These are phyloP conservation scores for Cystobasidiaceae sp. DNA, from an alignment of 1,284 basidiomycete species.

Conservation along the genomic window DNA sequence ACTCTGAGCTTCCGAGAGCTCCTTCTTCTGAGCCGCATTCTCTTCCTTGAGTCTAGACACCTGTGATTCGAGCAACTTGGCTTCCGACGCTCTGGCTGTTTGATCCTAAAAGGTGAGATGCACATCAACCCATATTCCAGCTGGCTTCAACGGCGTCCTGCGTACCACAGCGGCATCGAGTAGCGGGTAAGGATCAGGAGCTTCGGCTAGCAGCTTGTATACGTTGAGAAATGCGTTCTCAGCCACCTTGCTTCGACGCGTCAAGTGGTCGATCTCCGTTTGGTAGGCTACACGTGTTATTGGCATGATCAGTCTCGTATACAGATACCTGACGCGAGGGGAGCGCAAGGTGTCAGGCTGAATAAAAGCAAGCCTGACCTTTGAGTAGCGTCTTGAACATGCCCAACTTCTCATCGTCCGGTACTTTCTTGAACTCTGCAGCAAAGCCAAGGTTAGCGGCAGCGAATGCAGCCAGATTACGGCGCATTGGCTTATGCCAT, in stretches of 20 bases:
- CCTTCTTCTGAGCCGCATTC: slow-evolving; percentile 68
- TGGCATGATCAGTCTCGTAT: neutral
- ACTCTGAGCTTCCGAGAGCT: slow-evolving; percentile 60
- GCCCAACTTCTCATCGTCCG: slow-evolving; percentile 73
- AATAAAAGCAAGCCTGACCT: slow-evolving; percentile 52
- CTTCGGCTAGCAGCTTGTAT: slow-evolving; percentile 88
- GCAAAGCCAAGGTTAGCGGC: neutral
- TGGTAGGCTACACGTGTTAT: slow-evolving; percentile 64
- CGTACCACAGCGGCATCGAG: slow-evolving; percentile 84
- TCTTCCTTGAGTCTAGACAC: slow-evolving; percentile 67
- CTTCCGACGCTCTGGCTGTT: slow-evolving; percentile 77
- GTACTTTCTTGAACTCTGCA: slow-evolving; percentile 86
- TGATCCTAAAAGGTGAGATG: slow-evolving; percentile 61
- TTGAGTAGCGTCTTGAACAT: slow-evolving; percentile 84
- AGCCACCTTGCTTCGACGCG: slow-evolving; percentile 79
- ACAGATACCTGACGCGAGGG: too few relatives aligned
- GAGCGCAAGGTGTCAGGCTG: too few relatives aligned
- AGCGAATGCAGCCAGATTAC: neutral
- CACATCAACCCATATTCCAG: neutral
- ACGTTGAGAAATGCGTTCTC: slow-evolving; percentile 91
- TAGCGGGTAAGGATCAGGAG: slow-evolving; percentile 91
- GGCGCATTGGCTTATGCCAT: neutral
- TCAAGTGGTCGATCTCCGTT: slow-evolving; percentile 89
- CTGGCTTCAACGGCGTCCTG: slow-evolving; percentile 31
- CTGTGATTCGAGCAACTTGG: slow-evolving; percentile 66